These are phyloP conservation scores for Penicillium cataractarum DNA, from an alignment of 495 filamentous ascomycete genomes.

Conservation along the genomic window DNA sequence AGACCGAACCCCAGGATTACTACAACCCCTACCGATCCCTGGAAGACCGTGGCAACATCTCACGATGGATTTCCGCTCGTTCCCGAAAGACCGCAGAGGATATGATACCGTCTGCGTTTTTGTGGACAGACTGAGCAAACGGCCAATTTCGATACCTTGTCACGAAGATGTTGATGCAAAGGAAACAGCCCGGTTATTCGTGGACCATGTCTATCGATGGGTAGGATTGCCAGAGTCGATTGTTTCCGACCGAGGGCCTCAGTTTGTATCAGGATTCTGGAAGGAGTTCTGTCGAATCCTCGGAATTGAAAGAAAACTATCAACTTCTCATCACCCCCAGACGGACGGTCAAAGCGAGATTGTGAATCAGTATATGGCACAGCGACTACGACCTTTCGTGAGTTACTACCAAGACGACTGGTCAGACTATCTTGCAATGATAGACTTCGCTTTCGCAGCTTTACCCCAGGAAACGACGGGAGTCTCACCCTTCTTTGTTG, in stretches of 20 bases:
- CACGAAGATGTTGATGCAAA: not conserved
- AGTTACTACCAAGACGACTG: constrained; percentile 16
- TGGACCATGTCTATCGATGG: not conserved
- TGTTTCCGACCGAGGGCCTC: constrained; percentile 23
- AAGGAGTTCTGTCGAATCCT: constrained; percentile 17
- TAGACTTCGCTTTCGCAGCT: not conserved
- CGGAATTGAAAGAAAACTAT: constrained; percentile 17
- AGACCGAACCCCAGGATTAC: not conserved
- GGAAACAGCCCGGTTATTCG: not conserved
- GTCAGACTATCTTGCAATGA: constrained; percentile 12
- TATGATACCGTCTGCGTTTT: not conserved
- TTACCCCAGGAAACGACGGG: not conserved
- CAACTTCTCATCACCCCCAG: constrained; percentile 23
- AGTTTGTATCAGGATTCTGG: constrained; percentile 24
- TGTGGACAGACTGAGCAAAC: constrained; percentile 6
- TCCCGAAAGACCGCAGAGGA: not conserved
- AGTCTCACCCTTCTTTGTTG: not conserved
- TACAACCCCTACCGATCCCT: not conserved
- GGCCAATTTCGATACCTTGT: constrained; percentile 1
- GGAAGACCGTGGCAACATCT: constrained; percentile 4
- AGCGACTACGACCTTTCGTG: constrained; percentile 8
- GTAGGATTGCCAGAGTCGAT: constrained; percentile 16
- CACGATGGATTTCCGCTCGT: constrained; percentile 1
- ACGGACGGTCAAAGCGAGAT: constrained; percentile 20
- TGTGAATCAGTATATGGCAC: constrained; percentile 8